Conservation (phyloP, 192 early-diverging fungal species). For the Coemansia sp. region DNA sequence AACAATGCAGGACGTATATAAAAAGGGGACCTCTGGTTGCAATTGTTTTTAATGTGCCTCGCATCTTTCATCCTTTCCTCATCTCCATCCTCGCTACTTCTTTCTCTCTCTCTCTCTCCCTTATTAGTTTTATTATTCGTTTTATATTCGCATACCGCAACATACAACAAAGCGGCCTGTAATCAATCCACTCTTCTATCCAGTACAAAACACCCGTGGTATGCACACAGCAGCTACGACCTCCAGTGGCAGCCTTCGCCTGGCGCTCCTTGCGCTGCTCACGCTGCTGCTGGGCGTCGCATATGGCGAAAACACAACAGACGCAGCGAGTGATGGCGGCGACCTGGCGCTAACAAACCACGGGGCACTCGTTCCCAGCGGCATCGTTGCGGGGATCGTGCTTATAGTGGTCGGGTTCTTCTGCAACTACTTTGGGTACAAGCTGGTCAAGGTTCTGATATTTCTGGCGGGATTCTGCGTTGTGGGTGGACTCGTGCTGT, state of each 20-base stretch:
- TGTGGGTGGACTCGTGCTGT: slow-evolving; percentile 52
- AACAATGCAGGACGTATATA: too few species aligned
- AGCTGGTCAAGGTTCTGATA: slow-evolving; percentile 66
- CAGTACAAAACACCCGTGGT: not conserved
- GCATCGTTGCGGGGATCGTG: slow-evolving; percentile 60
- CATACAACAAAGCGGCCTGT: not conserved
- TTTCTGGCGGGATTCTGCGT: slow-evolving; percentile 80
- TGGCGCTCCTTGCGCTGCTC: slow-evolving; percentile 25
- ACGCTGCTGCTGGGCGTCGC: slow-evolving; percentile 21
- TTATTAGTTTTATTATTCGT: too few species aligned
- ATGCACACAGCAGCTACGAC: slow-evolving; percentile 8
- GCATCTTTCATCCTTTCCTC: too few species aligned
- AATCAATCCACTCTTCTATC: not conserved
- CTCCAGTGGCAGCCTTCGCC: not conserved
- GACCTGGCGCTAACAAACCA: slow-evolving; percentile 35
- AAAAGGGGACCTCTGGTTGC: too few species aligned
- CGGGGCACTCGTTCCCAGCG: slow-evolving; percentile 40
- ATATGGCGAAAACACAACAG: slow-evolving; percentile 16
- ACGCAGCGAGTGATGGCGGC: slow-evolving; percentile 31
- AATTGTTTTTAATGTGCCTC: too few species aligned
- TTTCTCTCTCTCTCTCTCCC: too few species aligned
- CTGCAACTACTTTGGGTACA: slow-evolving; percentile 70
- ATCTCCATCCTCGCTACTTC: too few species aligned
- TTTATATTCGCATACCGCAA: too few species aligned
- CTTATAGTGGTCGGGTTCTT: slow-evolving; percentile 67